phyloP scores from a whole-genome alignment of 2,329 filamentous ascomycete species.

The Chaetomiaceae sp. region DNA sequence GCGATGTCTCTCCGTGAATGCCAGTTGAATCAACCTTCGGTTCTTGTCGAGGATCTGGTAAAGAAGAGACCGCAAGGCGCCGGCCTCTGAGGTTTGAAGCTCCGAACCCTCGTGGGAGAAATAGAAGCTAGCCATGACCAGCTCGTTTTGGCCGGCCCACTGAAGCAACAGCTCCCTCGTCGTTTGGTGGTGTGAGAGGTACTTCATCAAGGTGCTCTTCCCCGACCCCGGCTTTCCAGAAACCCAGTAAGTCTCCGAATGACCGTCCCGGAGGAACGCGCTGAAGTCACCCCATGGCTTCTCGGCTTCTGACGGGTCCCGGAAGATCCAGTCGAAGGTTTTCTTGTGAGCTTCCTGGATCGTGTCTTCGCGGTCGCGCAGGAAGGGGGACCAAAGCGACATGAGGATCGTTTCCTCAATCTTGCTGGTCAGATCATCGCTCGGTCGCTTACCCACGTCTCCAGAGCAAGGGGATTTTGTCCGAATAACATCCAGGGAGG shows the following conservation, averaged over 20 bases:
- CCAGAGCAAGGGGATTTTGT: no score
- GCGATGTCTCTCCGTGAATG: background rate
- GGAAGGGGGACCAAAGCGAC: background rate
- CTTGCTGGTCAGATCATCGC: background rate
- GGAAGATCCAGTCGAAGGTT: background rate
- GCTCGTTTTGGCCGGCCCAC: background rate
- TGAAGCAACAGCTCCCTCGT: background rate
- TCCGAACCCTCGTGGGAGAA: background rate
- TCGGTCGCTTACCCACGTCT: no score
- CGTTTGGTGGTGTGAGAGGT: background rate
- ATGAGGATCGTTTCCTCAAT: background rate
- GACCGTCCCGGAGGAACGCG: background rate
- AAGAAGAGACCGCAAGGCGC: background rate
- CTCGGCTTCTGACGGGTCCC: background rate
- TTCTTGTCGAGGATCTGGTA: background rate
- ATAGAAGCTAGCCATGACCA: background rate
- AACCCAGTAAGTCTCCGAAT: background rate
- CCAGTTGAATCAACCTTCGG: background rate
- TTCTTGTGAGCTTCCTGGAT: background rate
- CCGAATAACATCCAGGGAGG: background rate
- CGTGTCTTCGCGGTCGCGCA: background rate
- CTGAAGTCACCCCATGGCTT: background rate
- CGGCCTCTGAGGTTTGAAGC: background rate
- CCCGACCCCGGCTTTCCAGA: background rate
- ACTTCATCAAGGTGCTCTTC: background rate